These are phyloP conservation scores for Dillenia suffruticosa DNA, from an alignment of 164 flowering plant genomes.

Conservation along the genomic window DNA sequence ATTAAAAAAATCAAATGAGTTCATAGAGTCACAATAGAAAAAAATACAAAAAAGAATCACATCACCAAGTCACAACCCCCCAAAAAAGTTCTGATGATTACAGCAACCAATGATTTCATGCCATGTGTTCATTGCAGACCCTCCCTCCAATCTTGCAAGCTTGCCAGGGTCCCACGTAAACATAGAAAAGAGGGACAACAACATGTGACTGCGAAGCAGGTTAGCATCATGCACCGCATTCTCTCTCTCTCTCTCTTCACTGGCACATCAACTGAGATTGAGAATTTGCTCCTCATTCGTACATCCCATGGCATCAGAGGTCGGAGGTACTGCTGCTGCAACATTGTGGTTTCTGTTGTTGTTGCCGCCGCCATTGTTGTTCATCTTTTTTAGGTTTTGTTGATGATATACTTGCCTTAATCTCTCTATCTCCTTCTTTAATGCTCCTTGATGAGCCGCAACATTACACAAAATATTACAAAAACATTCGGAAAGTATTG, in stretches of 20 bases:
- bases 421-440: slow-evolving; percentile 83
- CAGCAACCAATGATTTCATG: too few species aligned
- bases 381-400: slow-evolving; percentile 51
- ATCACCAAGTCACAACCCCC: neutral
- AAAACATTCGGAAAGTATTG: neutral
- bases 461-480: neutral
- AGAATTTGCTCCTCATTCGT: slow-evolving; percentile 21
- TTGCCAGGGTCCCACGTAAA: neutral
- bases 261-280: slow-evolving; percentile 9
- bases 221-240: slow-evolving; percentile 4
- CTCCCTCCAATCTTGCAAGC: neutral
- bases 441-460: slow-evolving; percentile 82
- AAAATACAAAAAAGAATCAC: neutral
- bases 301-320: slow-evolving; percentile 10
- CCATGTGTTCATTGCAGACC: too few species aligned
- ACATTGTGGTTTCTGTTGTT: too few species aligned
- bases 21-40: neutral
- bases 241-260: neutral
- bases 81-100: neutral
- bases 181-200: slow-evolving; percentile 6
- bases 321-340: neutral
- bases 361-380: neutral
- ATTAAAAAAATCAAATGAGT: neutral
- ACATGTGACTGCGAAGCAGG: slow-evolving; percentile 13
- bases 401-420: slow-evolving; percentile 64